Percentiles rank a stretch among this genome's conserved stretches.
Conservation (phyloP, 2,329 filamentous ascomycete species). For the Helminthosporium solani region DNA sequence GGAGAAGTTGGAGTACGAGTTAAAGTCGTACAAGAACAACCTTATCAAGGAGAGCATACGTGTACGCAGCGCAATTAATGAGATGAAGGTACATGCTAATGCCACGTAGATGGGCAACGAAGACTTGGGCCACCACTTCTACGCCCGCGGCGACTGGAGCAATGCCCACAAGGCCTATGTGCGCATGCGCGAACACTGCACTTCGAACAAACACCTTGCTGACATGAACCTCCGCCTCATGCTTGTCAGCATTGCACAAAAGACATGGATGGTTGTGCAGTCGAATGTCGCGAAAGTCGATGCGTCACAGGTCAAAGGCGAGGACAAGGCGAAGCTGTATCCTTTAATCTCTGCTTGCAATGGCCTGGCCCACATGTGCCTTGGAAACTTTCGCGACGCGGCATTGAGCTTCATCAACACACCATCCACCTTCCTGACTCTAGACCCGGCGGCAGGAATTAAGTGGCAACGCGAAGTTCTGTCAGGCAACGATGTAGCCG, state of each 20-base stretch:
- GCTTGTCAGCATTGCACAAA: conserved; percentile 71
- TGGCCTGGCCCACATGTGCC: conserved; percentile 62
- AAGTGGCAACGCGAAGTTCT: conserved; percentile 68
- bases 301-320: conserved; percentile 54
- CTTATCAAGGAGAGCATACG: conserved; percentile 95
- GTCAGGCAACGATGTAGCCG: conserved; percentile 82
- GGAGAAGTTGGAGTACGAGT: conserved; percentile 74
- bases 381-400: conserved; percentile 62
- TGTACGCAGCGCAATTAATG: conserved; percentile 51
- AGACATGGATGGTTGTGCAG: conserved; percentile 71
- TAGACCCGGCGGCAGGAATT: conserved; percentile 49
- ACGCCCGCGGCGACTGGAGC: conserved; percentile 71
- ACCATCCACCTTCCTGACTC: conserved; percentile 51
- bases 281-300: conserved; percentile 60
- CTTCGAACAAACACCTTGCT: conserved; percentile 76
- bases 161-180: conserved; percentile 75
- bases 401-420: conserved; percentile 69
- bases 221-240: conserved; percentile 80
- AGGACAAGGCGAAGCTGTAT: conserved; percentile 58
- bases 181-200: conserved; percentile 89
- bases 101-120: conserved; percentile 83
- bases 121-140: conserved; percentile 82
- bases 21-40: conserved; percentile 95
- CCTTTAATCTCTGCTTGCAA: conserved; percentile 66
- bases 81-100: conserved; percentile 4